Evolutionary conservation across 495 filamentous ascomycete species (phyloP).

Genomic region (Oleoguttula mirabilis): DNA sequence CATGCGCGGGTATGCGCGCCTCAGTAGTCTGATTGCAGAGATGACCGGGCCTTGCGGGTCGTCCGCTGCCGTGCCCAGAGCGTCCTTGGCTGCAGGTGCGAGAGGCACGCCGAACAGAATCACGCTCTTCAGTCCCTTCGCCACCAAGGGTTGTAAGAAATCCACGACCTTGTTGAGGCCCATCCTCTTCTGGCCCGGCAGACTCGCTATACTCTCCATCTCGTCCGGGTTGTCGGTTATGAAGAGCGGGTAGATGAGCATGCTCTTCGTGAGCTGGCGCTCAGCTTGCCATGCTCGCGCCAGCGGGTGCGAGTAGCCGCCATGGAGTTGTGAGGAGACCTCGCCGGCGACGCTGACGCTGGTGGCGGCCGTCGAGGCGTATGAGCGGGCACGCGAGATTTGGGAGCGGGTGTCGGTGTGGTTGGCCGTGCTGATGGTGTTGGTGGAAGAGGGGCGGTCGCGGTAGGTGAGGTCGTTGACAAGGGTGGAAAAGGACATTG

Average conservation of each 20-base stretch:
- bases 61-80: constrained; percentile 84
- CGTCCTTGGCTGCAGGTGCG: constrained; percentile 67
- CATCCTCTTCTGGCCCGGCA: constrained; percentile 76
- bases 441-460: constrained; percentile 27
- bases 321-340: constrained; percentile 88
- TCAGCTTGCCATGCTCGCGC: constrained; percentile 91
- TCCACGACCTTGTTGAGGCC: constrained; percentile 77
- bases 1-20: constrained; percentile 69
- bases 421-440: constrained; percentile 9
- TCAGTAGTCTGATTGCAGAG: constrained; percentile 64
- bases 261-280: constrained; percentile 93
- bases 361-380: constrained; percentile 80
- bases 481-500: constrained; percentile 85
- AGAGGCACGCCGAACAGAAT: constrained; percentile 93
- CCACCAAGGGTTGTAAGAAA: constrained; percentile 73
- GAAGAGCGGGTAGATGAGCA: constrained; percentile 96
- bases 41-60: constrained; percentile 89
- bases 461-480: constrained; percentile 74
- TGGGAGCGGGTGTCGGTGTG: constrained; percentile 45
- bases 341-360: constrained; percentile 87
- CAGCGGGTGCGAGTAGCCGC: constrained; percentile 87
- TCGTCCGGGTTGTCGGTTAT: constrained; percentile 89
- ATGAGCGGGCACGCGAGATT: constrained; percentile 62
- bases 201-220: constrained; percentile 75
- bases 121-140: constrained; percentile 78